These are phyloP conservation scores for Thecaphora thlaspeos DNA, from an alignment of 1,284 basidiomycete species.

Conservation along the genomic window DNA sequence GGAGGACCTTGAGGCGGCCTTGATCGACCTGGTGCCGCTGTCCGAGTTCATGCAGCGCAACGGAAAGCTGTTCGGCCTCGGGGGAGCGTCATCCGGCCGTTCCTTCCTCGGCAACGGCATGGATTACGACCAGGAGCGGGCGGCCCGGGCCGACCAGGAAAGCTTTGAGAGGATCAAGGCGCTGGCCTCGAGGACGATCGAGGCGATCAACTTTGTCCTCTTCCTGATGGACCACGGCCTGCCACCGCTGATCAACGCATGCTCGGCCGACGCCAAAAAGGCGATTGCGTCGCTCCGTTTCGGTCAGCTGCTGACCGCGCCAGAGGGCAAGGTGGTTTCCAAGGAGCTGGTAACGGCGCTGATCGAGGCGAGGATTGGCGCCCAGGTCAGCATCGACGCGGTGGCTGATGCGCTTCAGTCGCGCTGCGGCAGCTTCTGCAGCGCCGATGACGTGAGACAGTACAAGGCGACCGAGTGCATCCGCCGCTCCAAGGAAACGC, in stretches of 20 bases:
- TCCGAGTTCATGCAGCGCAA: constrained; percentile 48
- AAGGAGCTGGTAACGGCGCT: constrained; percentile 70
- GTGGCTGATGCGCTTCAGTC: constrained; percentile 91
- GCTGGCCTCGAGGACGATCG: constrained; percentile 66
- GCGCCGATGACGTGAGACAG: constrained; percentile 93
- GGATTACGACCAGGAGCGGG: constrained; percentile 29
- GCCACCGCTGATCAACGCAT: constrained; percentile 71
- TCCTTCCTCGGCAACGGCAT: constrained; percentile 16
- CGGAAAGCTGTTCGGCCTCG: constrained; percentile 49
- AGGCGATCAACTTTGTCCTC: constrained; percentile 81
- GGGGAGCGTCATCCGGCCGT: constrained; percentile 28
- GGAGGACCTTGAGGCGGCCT: constrained; percentile 36
- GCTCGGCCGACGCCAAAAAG: constrained; percentile 31
- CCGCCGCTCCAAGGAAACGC: constrained; percentile 80
- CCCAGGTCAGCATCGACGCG: constrained; percentile 92
- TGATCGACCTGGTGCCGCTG: constrained; percentile 41
- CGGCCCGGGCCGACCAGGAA: constrained; percentile 68
- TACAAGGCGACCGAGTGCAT: constrained; percentile 98
- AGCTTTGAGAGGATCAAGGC: constrained; percentile 72
- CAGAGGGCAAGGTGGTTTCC: constrained; percentile 77
- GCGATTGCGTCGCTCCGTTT: constrained; percentile 38
- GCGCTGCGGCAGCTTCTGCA: constrained; percentile 94
- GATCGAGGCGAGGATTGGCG: constrained; percentile 95
- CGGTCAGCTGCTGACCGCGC: constrained; percentile 65
- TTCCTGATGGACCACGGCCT: constrained; percentile 87